phyloP scores from a whole-genome alignment of 805 yeast species.

The Blastobotrys terrestris region DNA sequence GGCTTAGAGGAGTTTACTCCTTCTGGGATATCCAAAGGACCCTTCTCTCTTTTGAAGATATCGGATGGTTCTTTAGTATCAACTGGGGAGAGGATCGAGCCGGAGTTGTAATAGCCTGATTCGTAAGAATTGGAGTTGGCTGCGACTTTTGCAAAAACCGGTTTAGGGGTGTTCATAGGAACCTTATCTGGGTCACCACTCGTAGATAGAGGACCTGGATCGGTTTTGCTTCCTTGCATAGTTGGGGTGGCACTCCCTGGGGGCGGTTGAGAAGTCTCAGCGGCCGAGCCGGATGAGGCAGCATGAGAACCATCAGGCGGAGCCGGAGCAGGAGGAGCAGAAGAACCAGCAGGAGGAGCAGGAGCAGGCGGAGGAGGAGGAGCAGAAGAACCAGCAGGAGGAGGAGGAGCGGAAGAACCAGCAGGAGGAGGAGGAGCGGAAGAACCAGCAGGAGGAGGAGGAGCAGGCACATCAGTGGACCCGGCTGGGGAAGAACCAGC shows the following conservation, averaged over 20 bases:
- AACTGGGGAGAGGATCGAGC: conserved; percentile 45
- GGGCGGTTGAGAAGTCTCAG: not conserved
- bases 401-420: not conserved
- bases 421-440: not conserved
- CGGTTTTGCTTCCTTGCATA: not conserved
- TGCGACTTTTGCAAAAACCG: not conserved
- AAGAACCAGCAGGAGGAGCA: not conserved
- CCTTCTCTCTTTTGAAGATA: conserved; percentile 41
- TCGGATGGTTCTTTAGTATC: conserved; percentile 41
- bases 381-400: not conserved
- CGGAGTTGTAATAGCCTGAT: conserved; percentile 21
- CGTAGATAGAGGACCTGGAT: not conserved
- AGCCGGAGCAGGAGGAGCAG: not conserved
- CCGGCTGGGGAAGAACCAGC: not conserved
- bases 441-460: not conserved
- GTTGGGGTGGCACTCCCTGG: not conserved
- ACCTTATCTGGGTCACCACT: conserved; percentile 5
- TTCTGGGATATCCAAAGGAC: conserved; percentile 41
- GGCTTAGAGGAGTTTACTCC: conserved; percentile 42
- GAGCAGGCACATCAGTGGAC: too few relatives aligned
- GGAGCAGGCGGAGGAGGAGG: not conserved
- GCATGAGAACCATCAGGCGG: not conserved
- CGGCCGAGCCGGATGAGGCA: not conserved
- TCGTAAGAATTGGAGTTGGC: not conserved
- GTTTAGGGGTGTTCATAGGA: not conserved